phyloP scores from a whole-genome alignment of 2,329 filamentous ascomycete species.

The Aspergillus pseudotamarii region DNA sequence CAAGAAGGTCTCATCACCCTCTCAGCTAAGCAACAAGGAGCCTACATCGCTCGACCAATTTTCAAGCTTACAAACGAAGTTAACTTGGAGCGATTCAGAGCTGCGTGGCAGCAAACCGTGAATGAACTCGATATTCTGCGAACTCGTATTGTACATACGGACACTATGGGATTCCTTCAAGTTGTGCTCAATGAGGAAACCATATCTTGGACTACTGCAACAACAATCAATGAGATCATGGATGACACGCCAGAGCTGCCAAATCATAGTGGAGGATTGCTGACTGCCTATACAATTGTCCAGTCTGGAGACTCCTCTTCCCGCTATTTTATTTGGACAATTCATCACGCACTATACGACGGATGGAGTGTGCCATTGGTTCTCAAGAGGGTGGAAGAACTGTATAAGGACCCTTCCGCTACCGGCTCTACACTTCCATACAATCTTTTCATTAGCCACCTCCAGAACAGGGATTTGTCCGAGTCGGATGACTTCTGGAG shows the following conservation, averaged over 20 bases:
- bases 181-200: slow-evolving; percentile 40
- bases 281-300: slow-evolving; percentile 42
- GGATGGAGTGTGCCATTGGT: slow-evolving; percentile 49
- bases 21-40: slow-evolving; percentile 50
- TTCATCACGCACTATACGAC: slow-evolving; percentile 58
- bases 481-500: slow-evolving; percentile 39
- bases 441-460: slow-evolving; percentile 35
- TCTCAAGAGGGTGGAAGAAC: slow-evolving; percentile 40
- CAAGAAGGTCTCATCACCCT: slow-evolving; percentile 52
- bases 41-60: slow-evolving; percentile 53
- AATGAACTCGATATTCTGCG: slow-evolving; percentile 52
- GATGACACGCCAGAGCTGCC: slow-evolving; percentile 30
- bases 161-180: slow-evolving; percentile 41
- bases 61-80: slow-evolving; percentile 43
- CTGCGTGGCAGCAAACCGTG: slow-evolving; percentile 51
- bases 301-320: slow-evolving; percentile 24
- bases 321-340: slow-evolving; percentile 51
- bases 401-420: slow-evolving; percentile 28
- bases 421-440: slow-evolving; percentile 24
- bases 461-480: slow-evolving; percentile 28
- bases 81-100: slow-evolving; percentile 48
- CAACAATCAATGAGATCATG: slow-evolving; percentile 30
- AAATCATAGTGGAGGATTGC: slow-evolving; percentile 36
- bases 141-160: slow-evolving; percentile 49
- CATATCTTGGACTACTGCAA: slow-evolving; percentile 38